Evolutionary conservation across 371 early-diverging fungal genomes (phyloP).

Genomic region (Mucor saturninus): DNA sequence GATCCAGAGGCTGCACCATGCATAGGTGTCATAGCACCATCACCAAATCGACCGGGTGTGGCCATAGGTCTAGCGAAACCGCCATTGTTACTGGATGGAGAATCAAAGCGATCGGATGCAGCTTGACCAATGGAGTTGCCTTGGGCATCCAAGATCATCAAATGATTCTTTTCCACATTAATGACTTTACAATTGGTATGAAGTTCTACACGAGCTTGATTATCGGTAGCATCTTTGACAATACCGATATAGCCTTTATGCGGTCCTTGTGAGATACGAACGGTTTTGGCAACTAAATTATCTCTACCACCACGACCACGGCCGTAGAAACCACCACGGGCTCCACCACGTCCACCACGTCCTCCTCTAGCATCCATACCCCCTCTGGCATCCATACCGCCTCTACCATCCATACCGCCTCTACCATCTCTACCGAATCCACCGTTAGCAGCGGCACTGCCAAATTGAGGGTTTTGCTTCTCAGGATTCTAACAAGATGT

Average conservation of each 20-base stretch:
- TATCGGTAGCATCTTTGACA: conserved; percentile 87
- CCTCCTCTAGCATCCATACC: conserved; percentile 12
- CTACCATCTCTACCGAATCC: conserved; percentile 15
- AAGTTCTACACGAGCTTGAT: conserved; percentile 90
- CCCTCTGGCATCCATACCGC: not conserved
- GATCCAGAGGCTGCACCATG: conserved; percentile 57
- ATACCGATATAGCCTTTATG: conserved; percentile 98
- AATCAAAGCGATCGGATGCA: conserved; percentile 36
- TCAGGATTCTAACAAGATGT: conserved; percentile 1
- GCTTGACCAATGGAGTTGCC: conserved; percentile 49
- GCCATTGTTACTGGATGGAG: conserved; percentile 19
- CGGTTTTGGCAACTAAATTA: conserved; percentile 86
- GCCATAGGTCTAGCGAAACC: conserved; percentile 40
- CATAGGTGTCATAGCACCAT: conserved; percentile 64
- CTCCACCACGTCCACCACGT: conserved; percentile 57
- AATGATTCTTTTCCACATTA: conserved; percentile 75
- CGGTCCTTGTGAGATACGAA: conserved; percentile 88
- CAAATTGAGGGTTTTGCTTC: conserved; percentile 17
- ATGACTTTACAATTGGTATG: conserved; percentile 88
- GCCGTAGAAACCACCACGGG: conserved; percentile 73
- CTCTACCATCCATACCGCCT: conserved; percentile 6
- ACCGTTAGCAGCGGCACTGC: conserved; percentile 1
- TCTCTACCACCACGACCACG: conserved; percentile 79
- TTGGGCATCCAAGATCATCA: conserved; percentile 61
- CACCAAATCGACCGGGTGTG: conserved; percentile 52